Evolutionary conservation across 352 stramenopile genomes (phyloP).

Genomic region (Pythium folliculosum): DNA sequence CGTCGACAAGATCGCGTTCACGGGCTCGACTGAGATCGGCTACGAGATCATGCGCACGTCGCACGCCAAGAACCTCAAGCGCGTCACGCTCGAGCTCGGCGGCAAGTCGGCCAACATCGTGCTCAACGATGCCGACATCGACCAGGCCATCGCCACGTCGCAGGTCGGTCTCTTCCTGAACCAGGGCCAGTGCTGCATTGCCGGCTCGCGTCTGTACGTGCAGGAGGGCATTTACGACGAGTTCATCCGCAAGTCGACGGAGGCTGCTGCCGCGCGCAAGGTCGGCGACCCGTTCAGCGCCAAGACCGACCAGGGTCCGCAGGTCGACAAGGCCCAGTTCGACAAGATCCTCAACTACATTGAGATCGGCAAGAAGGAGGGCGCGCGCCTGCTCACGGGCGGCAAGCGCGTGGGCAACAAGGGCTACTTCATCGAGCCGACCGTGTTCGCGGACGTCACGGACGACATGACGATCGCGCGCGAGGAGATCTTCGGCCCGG

Average conservation of each 20-base stretch:
- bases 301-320: slow-evolving; percentile 57
- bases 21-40: slow-evolving; percentile 83
- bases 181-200: slow-evolving; percentile 81
- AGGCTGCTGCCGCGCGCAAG: slow-evolving; percentile 50
- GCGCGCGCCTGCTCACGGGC: slow-evolving; percentile 62
- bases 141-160: slow-evolving; percentile 77
- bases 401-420: slow-evolving; percentile 68
- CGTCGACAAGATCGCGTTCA: slow-evolving; percentile 83
- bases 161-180: slow-evolving; percentile 76
- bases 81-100: slow-evolving; percentile 78
- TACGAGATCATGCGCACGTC: slow-evolving; percentile 50
- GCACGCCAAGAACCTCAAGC: slow-evolving; percentile 51
- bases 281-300: slow-evolving; percentile 55
- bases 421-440: slow-evolving; percentile 81
- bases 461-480: slow-evolving; percentile 89
- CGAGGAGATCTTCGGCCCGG: slow-evolving; percentile 93
- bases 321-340: slow-evolving; percentile 68
- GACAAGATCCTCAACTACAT: slow-evolving; percentile 80
- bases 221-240: slow-evolving; percentile 69
- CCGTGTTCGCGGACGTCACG: slow-evolving; percentile 68
- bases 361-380: slow-evolving; percentile 45
- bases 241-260: slow-evolving; percentile 52
- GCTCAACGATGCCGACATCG: slow-evolving; percentile 67
- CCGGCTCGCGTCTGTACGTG: slow-evolving; percentile 73
- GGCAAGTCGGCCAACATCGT: slow-evolving; percentile 91